Percentiles rank a stretch among this genome's conserved stretches.
Conservation (phyloP, 257 asterid species). For the Lycium ferocissimum region DNA sequence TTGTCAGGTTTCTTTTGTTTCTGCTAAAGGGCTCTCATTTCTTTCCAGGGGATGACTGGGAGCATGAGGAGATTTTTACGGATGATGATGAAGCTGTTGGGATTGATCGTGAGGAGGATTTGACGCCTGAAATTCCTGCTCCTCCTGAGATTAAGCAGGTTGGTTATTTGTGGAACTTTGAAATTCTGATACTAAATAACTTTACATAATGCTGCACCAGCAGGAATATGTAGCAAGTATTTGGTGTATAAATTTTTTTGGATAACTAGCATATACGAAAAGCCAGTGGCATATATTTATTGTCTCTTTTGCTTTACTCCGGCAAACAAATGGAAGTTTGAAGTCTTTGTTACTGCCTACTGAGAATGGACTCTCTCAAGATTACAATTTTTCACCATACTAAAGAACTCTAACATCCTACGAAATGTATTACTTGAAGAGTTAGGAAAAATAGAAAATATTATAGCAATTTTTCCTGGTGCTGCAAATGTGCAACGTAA, state of each 20-base stretch:
- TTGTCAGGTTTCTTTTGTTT: conserved; percentile 22
- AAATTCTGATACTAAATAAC: not conserved
- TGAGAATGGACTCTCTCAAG: not conserved
- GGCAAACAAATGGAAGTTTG: not conserved
- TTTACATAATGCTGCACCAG: not conserved
- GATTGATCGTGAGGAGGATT: conserved; percentile 87
- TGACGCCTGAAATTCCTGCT: conserved; percentile 97
- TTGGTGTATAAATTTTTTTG: conserved; percentile 2
- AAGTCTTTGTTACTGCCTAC: not conserved
- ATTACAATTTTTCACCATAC: not conserved
- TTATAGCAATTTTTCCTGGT: not conserved
- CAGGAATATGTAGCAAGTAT: not conserved
- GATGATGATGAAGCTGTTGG: conserved; percentile 95
- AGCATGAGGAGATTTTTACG: conserved; percentile 96
- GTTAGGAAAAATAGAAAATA: not conserved
- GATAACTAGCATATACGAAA: conserved; percentile 3
- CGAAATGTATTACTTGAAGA: not conserved
- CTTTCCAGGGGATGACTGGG: conserved; percentile 96
- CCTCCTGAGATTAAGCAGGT: conserved; percentile 99
- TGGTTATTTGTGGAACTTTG: not conserved
- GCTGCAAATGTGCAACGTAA: not conserved
- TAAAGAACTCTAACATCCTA: not conserved
- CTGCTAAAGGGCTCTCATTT: not conserved
- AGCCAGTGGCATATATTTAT: not conserved
- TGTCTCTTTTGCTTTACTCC: not conserved